A percentile compares a stretch with the other conserved stretches of the same genome.
phyloP scores from a whole-genome alignment of 73 alveolate genomes.

The Breviolum minutum region DNA sequence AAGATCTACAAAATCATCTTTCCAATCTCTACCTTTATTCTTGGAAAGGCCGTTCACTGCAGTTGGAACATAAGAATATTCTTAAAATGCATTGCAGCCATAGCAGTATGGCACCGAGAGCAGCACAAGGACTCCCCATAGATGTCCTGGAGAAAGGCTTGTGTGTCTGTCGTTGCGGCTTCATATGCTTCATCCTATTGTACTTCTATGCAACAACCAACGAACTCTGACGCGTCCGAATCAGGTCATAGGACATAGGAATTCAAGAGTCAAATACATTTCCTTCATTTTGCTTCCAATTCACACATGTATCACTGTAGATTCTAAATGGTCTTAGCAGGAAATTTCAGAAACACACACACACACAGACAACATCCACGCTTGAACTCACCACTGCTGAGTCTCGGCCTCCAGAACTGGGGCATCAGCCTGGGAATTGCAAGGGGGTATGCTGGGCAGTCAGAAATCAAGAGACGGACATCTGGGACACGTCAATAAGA shows the following conservation, averaged over 20 bases:
- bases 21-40: too few relatives aligned
- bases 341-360: too few relatives aligned
- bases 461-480: too few relatives aligned
- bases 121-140: conserved; percentile 55
- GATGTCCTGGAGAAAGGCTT: conserved; percentile 26
- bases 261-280: background rate
- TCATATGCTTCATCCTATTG: background rate
- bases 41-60: background rate
- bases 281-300: background rate
- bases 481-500: too few relatives aligned
- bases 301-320: background rate
- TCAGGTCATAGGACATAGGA: background rate
- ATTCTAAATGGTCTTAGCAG: too few relatives aligned
- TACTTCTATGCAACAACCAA: too few relatives aligned
- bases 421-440: conserved; percentile 25
- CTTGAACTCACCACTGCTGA: background rate
- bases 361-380: background rate
- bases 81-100: background rate
- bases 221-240: too few relatives aligned
- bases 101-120: background rate
- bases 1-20: background rate
- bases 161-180: background rate
- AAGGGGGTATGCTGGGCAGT: background rate
- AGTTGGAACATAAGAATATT: background rate
- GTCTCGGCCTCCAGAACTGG: conserved; percentile 40